Evolutionary conservation across 2,329 filamentous ascomycete genomes (phyloP).

Genomic region (Leptodontidium sp.): DNA sequence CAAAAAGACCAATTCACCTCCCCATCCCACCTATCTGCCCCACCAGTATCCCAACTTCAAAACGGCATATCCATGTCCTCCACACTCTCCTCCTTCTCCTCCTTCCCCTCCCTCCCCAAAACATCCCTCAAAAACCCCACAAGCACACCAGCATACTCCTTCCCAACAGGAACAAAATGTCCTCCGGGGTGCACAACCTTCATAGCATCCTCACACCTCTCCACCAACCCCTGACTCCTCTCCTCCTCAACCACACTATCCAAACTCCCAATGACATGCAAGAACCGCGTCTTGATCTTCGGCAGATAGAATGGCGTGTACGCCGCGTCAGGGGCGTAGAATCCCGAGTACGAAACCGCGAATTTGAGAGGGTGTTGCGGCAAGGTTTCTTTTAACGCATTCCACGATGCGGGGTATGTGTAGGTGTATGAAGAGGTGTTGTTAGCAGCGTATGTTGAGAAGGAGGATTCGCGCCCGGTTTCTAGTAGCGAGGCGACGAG

Average conservation of each 20-base stretch:
- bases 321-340: conserved; percentile 67
- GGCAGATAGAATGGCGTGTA: conserved; percentile 79
- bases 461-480: conserved; percentile 55
- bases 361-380: conserved; percentile 66
- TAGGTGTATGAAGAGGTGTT: conserved; percentile 3
- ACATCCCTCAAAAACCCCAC: conserved; percentile 68
- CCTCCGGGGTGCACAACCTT: conserved; percentile 81
- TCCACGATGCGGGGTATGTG: no score
- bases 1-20: neutral
- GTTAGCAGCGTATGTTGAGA: conserved; percentile 16
- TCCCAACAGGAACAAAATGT: conserved; percentile 86
- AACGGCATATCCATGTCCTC: conserved; percentile 77
- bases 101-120: conserved; percentile 59
- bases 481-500: conserved; percentile 80
- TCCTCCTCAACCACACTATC: conserved; percentile 89
- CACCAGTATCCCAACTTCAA: conserved; percentile 41
- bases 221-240: conserved; percentile 71
- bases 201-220: conserved; percentile 64
- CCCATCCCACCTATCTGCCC: neutral
- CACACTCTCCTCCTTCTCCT: conserved; percentile 62
- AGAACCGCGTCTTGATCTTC: conserved; percentile 75
- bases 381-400: conserved; percentile 31
- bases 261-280: conserved; percentile 84
- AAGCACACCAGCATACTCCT: conserved; percentile 80
- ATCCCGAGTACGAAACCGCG: conserved; percentile 80